Percentiles rank a stretch among this genome's conserved stretches.
phyloP scores from a whole-genome alignment of 1,284 basidiomycete species.

The Sporisorium iseilematis-ciliati region DNA sequence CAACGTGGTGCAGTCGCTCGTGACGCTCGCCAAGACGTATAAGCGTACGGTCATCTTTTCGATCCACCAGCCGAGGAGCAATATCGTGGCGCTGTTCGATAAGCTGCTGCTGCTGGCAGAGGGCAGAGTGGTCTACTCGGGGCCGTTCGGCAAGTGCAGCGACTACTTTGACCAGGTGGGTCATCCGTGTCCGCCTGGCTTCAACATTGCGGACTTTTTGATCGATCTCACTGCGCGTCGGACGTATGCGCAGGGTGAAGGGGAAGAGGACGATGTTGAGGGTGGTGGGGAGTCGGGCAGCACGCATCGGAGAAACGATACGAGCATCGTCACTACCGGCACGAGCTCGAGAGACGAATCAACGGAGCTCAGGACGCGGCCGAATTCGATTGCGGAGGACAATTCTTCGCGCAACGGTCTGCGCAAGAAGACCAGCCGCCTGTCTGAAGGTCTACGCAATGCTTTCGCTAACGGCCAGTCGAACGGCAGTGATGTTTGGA shows the following conservation, averaged over 20 bases:
- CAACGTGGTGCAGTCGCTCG: slow-evolving; percentile 91
- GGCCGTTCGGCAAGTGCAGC: slow-evolving; percentile 80
- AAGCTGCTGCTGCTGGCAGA: slow-evolving; percentile 86
- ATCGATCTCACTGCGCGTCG: slow-evolving; percentile 56
- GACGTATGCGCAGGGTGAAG: background rate
- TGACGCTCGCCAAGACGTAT: slow-evolving; percentile 85
- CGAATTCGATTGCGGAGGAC: slow-evolving; percentile 76
- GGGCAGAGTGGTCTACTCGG: slow-evolving; percentile 79
- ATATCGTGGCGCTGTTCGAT: slow-evolving; percentile 95
- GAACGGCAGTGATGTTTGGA: slow-evolving; percentile 70
- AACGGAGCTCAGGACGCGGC: slow-evolving; percentile 74
- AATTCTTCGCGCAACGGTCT: slow-evolving; percentile 4
- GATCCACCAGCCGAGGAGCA: slow-evolving; percentile 97
- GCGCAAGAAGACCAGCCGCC: slow-evolving; percentile 77
- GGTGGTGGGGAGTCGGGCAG: slow-evolving; percentile 9
- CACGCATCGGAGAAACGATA: slow-evolving; percentile 18
- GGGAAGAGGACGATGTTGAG: slow-evolving; percentile 20
- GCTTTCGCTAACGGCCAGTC: slow-evolving; percentile 73
- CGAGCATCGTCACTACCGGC: slow-evolving; percentile 38
- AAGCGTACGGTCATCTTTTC: slow-evolving; percentile 97
- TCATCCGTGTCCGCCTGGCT: slow-evolving; percentile 89
- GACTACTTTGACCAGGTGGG: slow-evolving; percentile 84
- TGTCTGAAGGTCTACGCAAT: slow-evolving; percentile 74
- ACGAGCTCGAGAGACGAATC: slow-evolving; percentile 42
- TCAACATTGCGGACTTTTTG: slow-evolving; percentile 87